Conservation (phyloP, 2,329 filamentous ascomycete genomes). For the Amauroascus niger region DNA sequence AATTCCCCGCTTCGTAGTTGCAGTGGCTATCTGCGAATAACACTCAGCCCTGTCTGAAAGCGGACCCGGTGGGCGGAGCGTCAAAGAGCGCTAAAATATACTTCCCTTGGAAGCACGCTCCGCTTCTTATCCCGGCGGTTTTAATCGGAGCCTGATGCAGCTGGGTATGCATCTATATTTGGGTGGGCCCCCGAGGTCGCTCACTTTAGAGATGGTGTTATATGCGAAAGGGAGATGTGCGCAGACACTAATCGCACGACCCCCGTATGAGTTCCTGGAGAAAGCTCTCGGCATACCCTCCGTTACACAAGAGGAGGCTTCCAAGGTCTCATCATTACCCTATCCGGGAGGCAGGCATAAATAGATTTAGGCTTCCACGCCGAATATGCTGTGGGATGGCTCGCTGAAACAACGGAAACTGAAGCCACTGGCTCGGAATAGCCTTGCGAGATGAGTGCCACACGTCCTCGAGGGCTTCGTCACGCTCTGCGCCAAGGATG, state of each 20-base stretch:
- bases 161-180: not conserved
- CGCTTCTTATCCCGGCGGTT: too few species aligned
- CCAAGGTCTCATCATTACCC: not conserved
- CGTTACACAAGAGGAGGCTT: not conserved
- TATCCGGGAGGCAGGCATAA: not conserved
- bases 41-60: too few species aligned
- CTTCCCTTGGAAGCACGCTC: too few species aligned
- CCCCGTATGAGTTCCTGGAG: not conserved
- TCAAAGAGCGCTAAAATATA: too few species aligned
- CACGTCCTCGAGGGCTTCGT: not conserved
- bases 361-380: conserved; percentile 1
- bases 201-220: not conserved
- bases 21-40: too few species aligned
- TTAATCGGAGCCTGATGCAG: too few species aligned
- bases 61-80: too few species aligned
- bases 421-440: not conserved
- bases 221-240: not conserved
- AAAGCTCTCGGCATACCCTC: not conserved
- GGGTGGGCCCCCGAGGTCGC: too few species aligned
- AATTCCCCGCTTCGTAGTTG: too few species aligned
- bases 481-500: not conserved
- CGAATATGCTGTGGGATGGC: conserved; percentile 1
- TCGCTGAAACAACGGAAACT: not conserved
- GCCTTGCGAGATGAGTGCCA: not conserved
- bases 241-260: not conserved